Evolutionary conservation across 192 early-diverging fungal genomes (phyloP), one percentile per base, ranked within the genome.

Genomic region (Pecoramyces ruminantium): DNA sequence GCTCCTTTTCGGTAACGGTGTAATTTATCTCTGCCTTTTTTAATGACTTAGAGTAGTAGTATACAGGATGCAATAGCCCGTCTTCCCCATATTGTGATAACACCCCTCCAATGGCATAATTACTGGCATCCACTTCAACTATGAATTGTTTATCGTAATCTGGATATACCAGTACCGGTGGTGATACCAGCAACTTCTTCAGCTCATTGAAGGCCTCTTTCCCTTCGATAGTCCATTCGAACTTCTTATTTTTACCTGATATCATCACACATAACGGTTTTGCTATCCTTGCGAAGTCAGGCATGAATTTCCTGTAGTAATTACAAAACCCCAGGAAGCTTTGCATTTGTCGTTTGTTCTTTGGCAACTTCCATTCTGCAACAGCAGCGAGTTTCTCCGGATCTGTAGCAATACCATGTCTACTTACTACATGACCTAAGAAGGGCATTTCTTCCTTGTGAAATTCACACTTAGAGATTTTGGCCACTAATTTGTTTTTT

Each of bases 391-490:
- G 34, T 80, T 88, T 89, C 12, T 25, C 28, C 0, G 79, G 79
- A 29, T 83, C 83, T 30, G 85, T 84, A 15, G 42, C 14, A 21
- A 87, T 78, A n/a, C 87, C 88, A 17, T 84, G 58, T 27, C 42
- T 29, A 15, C 81, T 80, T 18, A 89, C 79, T n/a, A 88, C 40
- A 79, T 85, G 84, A 14, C 85, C 81, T 38, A 82, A 29, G n/a
- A 30, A 81, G 4, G n/a, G 58, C 14, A 85, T 13, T 38, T 84
- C 29, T 0, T 38, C 18, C 79, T 83, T 28, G 29, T 78, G 30
- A 34, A 84, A 87, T 18, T 80, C 25, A 79, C 86, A 86, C 78
- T 89, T 89, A 28, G 80, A 81, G 12, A 83, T 83, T 39, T 88
- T 88, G 29, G 84, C 58, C 25, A 81, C 80, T 17, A 88, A 77